These are phyloP conservation scores for Typha latifolia DNA, from an alignment of 176 grass and related monocot genomes.

Conservation along the genomic window DNA sequence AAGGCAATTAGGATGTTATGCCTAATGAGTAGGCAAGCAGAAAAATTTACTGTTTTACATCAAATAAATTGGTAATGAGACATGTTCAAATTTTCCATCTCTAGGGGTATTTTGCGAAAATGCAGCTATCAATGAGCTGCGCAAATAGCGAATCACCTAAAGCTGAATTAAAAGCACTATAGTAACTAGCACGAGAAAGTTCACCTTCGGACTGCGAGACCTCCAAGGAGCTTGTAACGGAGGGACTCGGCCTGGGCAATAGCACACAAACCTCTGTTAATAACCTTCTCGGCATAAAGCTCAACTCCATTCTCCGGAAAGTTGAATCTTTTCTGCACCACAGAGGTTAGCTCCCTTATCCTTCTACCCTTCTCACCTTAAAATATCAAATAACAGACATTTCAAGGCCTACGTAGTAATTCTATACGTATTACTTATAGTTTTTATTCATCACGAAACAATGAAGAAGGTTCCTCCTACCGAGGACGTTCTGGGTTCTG, in stretches of 20 bases:
- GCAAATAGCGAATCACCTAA: no score
- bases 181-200: background rate
- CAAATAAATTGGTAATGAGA: no score
- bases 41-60: no score
- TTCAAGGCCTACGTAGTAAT: background rate
- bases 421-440: no score
- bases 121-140: no score
- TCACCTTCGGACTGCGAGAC: conserved; percentile 74
- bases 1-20: no score
- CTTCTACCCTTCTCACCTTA: conserved; percentile 50
- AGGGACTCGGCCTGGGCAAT: conserved; percentile 73
- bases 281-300: conserved; percentile 72
- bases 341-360: conserved; percentile 68
- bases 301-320: conserved; percentile 71
- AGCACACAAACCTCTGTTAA: conserved; percentile 62
- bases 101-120: no score
- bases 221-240: conserved; percentile 69
- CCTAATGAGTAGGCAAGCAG: no score
- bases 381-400: background rate
- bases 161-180: no score
- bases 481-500: conserved; percentile 68
- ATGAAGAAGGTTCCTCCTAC: background rate
- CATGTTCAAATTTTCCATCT: no score
- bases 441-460: no score
- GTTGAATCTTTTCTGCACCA: conserved; percentile 79